Evolutionary conservation across 176 grass and related monocot species (phyloP).

Genomic region (Chloris gayana): DNA sequence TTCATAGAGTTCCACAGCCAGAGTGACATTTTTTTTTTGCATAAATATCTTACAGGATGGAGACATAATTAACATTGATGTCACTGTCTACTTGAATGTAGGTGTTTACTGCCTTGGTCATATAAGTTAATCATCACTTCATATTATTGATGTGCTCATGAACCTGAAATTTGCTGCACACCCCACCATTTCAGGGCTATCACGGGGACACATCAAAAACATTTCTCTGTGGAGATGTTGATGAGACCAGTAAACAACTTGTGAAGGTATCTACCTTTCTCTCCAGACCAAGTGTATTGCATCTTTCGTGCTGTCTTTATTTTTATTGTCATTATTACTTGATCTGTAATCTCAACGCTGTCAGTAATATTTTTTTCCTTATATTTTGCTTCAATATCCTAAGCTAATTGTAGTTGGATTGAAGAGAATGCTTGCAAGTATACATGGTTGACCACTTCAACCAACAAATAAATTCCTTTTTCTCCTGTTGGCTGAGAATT

Average conservation of each 20-base stretch:
- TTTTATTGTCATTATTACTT: background rate
- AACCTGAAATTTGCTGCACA: slow-evolving; percentile 18
- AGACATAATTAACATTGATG: slow-evolving; percentile 96
- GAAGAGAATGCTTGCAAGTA: background rate
- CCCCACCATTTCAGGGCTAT: slow-evolving; percentile 65
- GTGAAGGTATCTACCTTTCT: slow-evolving; percentile 64
- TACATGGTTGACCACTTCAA: background rate
- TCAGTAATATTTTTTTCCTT: background rate
- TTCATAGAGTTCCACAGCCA: background rate
- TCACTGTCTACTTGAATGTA: slow-evolving; percentile 98
- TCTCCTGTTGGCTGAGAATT: background rate
- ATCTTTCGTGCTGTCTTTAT: background rate
- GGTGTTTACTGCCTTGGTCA: slow-evolving; percentile 24
- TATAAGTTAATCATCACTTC: background rate
- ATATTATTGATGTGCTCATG: background rate
- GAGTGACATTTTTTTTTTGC: background rate
- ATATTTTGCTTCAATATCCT: background rate
- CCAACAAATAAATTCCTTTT: background rate
- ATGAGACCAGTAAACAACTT: slow-evolving; percentile 80
- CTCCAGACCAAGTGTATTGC: background rate
- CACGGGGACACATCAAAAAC: slow-evolving; percentile 97
- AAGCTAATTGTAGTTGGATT: background rate
- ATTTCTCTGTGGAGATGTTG: slow-evolving; percentile 94
- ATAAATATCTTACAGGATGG: slow-evolving; percentile 76
- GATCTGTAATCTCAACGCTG: background rate